Percentiles rank a stretch among this genome's conserved stretches.
Conservation (phyloP, 2,329 filamentous ascomycete species). For the Chalaropsis thielavioides region DNA sequence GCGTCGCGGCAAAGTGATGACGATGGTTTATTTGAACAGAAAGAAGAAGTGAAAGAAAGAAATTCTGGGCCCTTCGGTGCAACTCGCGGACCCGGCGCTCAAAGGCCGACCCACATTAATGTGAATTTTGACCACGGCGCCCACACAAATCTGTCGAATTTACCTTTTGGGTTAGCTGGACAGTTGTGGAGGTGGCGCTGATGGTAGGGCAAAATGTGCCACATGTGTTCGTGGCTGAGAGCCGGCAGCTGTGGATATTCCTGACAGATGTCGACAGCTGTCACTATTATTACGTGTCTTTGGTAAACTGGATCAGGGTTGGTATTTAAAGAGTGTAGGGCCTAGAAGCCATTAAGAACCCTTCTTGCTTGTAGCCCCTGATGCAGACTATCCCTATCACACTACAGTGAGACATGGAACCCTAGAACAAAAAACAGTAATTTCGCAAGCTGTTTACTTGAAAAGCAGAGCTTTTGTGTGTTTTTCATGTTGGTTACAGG, state of each 20-base stretch:
- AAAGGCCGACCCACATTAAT: not conserved
- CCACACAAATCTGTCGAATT: not conserved
- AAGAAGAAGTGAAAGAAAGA: slow-evolving; percentile 18
- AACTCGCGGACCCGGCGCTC: slow-evolving; percentile 2
- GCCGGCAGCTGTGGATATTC: not conserved
- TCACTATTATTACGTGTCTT: no score
- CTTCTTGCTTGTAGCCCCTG: not conserved
- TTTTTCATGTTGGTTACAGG: not conserved
- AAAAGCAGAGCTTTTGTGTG: not conserved
- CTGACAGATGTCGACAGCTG: not conserved
- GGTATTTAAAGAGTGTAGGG: not conserved
- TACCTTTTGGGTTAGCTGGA: not conserved
- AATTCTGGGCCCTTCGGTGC: not conserved
- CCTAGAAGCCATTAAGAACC: slow-evolving; percentile 6
- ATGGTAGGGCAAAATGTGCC: slow-evolving; percentile 5
- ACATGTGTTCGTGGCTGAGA: not conserved
- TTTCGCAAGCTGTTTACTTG: not conserved
- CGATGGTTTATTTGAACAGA: slow-evolving; percentile 27
- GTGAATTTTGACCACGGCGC: not conserved
- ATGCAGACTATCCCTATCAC: not conserved
- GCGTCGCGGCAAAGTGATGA: slow-evolving; percentile 73
- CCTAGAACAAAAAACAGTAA: not conserved
- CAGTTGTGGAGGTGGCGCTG: slow-evolving; percentile 10
- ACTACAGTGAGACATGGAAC: not conserved
- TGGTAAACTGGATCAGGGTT: no score